A percentile compares a stretch with the other conserved stretches of the same genome.
These are phyloP conservation scores for Suillus americanus DNA, from an alignment of 768 basidiomycete species.

Conservation along the genomic window DNA sequence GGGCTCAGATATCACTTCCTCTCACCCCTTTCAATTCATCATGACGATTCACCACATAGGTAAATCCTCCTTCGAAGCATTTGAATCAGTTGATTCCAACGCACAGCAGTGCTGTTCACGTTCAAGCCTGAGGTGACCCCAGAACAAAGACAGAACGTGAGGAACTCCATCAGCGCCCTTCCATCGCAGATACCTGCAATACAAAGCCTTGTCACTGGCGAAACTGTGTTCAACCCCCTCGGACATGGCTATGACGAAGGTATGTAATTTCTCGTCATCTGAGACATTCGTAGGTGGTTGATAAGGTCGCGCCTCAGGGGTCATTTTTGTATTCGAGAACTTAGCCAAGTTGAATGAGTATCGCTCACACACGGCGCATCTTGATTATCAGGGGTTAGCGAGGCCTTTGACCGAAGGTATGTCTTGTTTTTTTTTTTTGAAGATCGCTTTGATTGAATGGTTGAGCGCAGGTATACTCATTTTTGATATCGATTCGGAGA, in stretches of 20 bases:
- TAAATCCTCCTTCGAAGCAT: not conserved
- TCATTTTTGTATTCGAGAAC: slow-evolving; percentile 23
- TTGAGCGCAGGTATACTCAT: slow-evolving; percentile 18
- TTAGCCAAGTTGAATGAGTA: slow-evolving; percentile 15
- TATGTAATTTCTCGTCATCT: slow-evolving; percentile 2
- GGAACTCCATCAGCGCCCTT: slow-evolving; percentile 5
- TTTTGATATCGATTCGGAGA: slow-evolving; percentile 19
- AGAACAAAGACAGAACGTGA: slow-evolving; percentile 10
- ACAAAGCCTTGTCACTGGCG: slow-evolving; percentile 12
- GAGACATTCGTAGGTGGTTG: not conserved
- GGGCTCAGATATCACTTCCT: not conserved
- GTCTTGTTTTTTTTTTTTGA: not conserved
- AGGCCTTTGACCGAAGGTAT: slow-evolving; percentile 21
- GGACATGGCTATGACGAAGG: slow-evolving; percentile 26
- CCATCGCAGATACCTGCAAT: slow-evolving; percentile 22
- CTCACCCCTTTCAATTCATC: not conserved
- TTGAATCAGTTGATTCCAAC: not conserved
- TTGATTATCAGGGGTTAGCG: slow-evolving; percentile 5
- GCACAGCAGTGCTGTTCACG: slow-evolving; percentile 18
- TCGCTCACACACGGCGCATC: slow-evolving; percentile 15
- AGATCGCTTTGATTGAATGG: not conserved
- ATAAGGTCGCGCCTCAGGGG: slow-evolving; percentile 11
- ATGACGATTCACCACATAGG: slow-evolving; percentile 18
- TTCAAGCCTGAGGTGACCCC: slow-evolving; percentile 18
- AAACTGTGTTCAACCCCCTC: slow-evolving; percentile 16